phyloP scores from a whole-genome alignment of 192 early-diverging fungal species.

The Phlyctochytrium bullatum region DNA sequence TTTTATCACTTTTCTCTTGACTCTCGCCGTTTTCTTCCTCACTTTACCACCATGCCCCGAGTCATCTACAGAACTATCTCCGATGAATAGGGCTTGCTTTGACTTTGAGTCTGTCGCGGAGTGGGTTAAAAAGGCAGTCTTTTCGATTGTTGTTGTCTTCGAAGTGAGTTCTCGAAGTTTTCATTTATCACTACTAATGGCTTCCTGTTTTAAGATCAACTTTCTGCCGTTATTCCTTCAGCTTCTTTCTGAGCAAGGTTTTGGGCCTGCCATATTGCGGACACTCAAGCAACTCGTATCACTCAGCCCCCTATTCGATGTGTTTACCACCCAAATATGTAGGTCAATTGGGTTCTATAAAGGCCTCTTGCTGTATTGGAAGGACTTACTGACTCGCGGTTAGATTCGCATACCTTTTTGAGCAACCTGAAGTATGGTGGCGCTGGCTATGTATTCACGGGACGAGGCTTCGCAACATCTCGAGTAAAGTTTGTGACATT shows the following conservation, averaged over 20 bases:
- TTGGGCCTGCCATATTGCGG: conserved; percentile 65
- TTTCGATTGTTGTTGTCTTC: conserved; percentile 78
- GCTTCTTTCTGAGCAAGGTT: conserved; percentile 80
- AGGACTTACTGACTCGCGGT: conserved; percentile 9
- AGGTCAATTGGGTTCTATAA: not conserved
- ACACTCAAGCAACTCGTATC: conserved; percentile 79
- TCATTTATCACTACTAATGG: not conserved
- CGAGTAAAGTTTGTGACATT: conserved; percentile 70
- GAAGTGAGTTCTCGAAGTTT: conserved; percentile 45
- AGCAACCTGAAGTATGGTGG: conserved; percentile 77
- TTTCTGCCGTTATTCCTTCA: conserved; percentile 82
- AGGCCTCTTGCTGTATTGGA: not conserved
- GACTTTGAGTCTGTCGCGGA: conserved; percentile 70
- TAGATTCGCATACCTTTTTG: conserved; percentile 78
- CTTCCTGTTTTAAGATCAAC: conserved; percentile 17
- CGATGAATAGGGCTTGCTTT: conserved; percentile 45
- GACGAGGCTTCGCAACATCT: conserved; percentile 82
- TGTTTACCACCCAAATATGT: conserved; percentile 69
- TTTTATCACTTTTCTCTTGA: conserved; percentile 75
- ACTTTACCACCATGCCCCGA: not conserved
- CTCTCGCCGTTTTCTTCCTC: conserved; percentile 16
- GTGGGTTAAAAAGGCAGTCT: conserved; percentile 79
- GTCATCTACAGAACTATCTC: not conserved
- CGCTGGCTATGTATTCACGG: conserved; percentile 82
- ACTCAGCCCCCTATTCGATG: conserved; percentile 79